Percentiles rank a stretch among this genome's conserved stretches.
Conservation (phyloP, 2,329 filamentous ascomycete genomes). For the Bipolaris oryzae region DNA sequence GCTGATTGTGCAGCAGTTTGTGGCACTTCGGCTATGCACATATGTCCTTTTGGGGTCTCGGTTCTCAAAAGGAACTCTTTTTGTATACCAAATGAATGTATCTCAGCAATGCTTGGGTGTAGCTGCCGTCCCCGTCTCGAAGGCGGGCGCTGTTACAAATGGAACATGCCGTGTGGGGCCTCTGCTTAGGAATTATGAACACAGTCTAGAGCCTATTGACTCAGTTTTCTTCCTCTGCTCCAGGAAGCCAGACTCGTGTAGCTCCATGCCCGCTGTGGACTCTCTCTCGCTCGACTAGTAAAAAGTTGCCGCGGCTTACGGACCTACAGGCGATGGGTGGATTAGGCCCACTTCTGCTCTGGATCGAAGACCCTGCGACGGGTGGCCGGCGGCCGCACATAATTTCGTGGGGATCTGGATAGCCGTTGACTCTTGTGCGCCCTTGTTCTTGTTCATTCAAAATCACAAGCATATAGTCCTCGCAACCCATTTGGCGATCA, state of each 20-base stretch:
- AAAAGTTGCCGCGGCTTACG: conserved; percentile 11
- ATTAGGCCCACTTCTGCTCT: conserved; percentile 13
- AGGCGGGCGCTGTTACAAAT: not conserved
- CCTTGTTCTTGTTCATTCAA: not conserved
- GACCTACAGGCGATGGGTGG: conserved; percentile 1
- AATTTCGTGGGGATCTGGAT: conserved; percentile 8
- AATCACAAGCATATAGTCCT: not conserved
- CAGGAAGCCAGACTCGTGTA: not conserved
- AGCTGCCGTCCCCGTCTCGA: not conserved
- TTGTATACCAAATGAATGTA: not conserved
- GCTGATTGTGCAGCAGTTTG: conserved; percentile 4
- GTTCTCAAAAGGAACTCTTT: not conserved
- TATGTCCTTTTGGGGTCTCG: conserved; percentile 10
- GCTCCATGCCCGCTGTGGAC: conserved; percentile 5
- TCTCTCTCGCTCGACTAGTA: not conserved
- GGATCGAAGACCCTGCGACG: conserved; percentile 17
- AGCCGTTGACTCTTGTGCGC: not conserved
- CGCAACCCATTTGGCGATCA: too few species aligned
- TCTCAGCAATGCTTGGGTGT: not conserved
- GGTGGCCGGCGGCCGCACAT: conserved; percentile 9
- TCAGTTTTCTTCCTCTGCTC: not conserved
- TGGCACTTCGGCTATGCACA: conserved; percentile 12
- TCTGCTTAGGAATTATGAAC: not conserved
- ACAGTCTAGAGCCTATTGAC: not conserved
- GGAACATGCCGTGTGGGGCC: not conserved